phyloP scores from a whole-genome alignment of 2,329 filamentous ascomycete genomes.

The Aspergillus brunneoviolaceus region DNA sequence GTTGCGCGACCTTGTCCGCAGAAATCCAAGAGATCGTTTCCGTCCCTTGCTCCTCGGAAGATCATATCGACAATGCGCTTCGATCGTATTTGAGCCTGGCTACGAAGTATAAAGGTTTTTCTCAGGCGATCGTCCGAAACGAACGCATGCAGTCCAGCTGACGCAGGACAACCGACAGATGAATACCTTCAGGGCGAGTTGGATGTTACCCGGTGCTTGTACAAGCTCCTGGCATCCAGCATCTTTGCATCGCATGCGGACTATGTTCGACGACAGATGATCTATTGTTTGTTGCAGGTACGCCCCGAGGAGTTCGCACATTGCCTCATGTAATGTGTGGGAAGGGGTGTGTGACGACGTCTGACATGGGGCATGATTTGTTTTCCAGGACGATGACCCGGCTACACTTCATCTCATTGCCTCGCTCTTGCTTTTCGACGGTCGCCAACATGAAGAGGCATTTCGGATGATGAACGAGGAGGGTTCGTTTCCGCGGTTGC shows the following conservation, averaged over 20 bases:
- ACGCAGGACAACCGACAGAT: constrained; percentile 45
- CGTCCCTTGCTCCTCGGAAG: constrained; percentile 59
- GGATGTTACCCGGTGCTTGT: constrained; percentile 76
- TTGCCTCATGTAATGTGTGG: neutral
- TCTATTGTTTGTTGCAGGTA: constrained; percentile 79
- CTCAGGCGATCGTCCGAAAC: neutral
- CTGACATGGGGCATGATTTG: constrained; percentile 22
- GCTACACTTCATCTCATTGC: constrained; percentile 78
- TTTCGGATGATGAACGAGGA: constrained; percentile 88
- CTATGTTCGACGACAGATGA: constrained; percentile 89
- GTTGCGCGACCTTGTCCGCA: constrained; percentile 32
- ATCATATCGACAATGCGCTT: constrained; percentile 78
- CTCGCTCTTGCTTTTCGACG: constrained; percentile 84
- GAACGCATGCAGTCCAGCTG: neutral
- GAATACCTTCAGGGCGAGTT: constrained; percentile 73
- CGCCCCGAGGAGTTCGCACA: constrained; percentile 8
- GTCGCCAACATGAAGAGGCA: constrained; percentile 70
- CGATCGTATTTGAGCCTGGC: constrained; percentile 81
- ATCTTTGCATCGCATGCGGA: constrained; percentile 74
- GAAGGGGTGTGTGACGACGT: neutral
- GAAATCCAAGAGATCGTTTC: constrained; percentile 67
- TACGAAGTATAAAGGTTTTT: constrained; percentile 65
- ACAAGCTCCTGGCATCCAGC: constrained; percentile 71
- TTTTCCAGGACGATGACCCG: constrained; percentile 72
- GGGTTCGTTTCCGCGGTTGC: constrained; percentile 75